These are phyloP conservation scores for Elymus sibiricus DNA, from an alignment of 176 grass and related monocot genomes.

Conservation along the genomic window DNA sequence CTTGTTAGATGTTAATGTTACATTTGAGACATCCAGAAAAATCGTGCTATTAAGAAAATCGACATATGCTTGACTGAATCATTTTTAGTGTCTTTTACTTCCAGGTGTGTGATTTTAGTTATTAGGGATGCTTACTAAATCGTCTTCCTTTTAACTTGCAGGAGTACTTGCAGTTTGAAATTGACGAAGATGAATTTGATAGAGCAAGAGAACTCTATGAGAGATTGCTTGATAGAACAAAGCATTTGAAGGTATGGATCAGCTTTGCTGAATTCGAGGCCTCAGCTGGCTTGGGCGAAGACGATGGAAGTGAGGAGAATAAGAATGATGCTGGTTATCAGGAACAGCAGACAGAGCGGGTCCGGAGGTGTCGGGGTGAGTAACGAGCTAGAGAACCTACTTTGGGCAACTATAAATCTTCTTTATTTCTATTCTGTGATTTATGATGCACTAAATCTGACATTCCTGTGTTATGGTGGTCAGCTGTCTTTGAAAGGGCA, in stretches of 20 bases:
- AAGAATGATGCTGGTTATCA: slow-evolving; percentile 39
- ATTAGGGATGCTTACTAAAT: slow-evolving; percentile 5
- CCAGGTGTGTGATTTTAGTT: background rate
- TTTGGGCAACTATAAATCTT: background rate
- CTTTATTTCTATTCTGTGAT: slow-evolving; percentile 5
- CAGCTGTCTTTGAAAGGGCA: slow-evolving; percentile 80
- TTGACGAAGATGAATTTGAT: slow-evolving; percentile 67
- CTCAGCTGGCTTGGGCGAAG: slow-evolving; percentile 57
- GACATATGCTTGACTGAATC: background rate
- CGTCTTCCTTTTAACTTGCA: slow-evolving; percentile 21
- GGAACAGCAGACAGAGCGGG: slow-evolving; percentile 38
- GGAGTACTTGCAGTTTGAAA: slow-evolving; percentile 91
- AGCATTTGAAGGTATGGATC: slow-evolving; percentile 90
- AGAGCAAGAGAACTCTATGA: slow-evolving; percentile 78
- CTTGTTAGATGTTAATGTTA: background rate
- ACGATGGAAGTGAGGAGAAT: slow-evolving; percentile 35
- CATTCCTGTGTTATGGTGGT: slow-evolving; percentile 7
- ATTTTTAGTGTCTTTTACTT: background rate
- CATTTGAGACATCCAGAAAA: slow-evolving; percentile 1
- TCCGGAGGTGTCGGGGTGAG: slow-evolving; percentile 60
- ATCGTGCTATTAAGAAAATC: background rate
- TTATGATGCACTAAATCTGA: background rate
- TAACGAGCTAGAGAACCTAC: background rate
- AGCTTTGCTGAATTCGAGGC: slow-evolving; percentile 91
- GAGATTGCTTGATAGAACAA: slow-evolving; percentile 80